Evolutionary conservation across 2,329 filamentous ascomycete genomes (phyloP).

Genomic region (Chrysoporthe austroafricana): DNA sequence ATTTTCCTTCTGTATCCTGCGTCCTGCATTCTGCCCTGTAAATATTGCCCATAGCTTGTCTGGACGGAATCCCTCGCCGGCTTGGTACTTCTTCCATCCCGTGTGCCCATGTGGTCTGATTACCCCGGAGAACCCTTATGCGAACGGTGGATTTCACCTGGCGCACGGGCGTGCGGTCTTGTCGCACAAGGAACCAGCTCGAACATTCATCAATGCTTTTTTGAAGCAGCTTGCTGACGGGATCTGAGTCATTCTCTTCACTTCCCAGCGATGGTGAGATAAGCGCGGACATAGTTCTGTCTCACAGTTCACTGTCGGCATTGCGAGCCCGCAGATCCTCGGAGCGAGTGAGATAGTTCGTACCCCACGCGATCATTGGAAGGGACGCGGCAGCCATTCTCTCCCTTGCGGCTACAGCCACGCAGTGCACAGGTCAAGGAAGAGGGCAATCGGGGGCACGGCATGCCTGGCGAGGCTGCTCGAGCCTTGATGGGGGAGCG

Average conservation of each 20-base stretch:
- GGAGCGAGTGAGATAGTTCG: not conserved
- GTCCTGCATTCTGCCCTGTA: not conserved
- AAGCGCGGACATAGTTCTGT: slow-evolving; percentile 7
- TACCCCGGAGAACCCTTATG: not conserved
- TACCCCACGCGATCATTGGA: not conserved
- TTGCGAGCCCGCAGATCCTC: not conserved
- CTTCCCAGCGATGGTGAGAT: not conserved
- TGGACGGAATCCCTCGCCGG: not conserved
- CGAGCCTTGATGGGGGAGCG: not conserved
- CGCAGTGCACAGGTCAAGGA: not conserved
- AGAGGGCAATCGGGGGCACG: not conserved
- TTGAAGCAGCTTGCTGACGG: not conserved
- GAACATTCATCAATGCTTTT: not conserved
- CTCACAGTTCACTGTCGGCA: not conserved
- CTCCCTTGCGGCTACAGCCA: not conserved
- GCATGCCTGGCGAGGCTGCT: not conserved
- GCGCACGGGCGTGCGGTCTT: not conserved
- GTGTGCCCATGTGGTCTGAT: slow-evolving; percentile 5
- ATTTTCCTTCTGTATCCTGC: not conserved
- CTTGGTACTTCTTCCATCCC: not conserved
- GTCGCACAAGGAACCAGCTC: not conserved
- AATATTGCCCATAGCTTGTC: not conserved
- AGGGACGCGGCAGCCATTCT: not conserved
- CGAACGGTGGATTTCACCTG: slow-evolving; percentile 10
- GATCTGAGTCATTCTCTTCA: slow-evolving; percentile 3